phyloP scores from a whole-genome alignment of 805 yeast genomes.

The Starmerella apis region DNA sequence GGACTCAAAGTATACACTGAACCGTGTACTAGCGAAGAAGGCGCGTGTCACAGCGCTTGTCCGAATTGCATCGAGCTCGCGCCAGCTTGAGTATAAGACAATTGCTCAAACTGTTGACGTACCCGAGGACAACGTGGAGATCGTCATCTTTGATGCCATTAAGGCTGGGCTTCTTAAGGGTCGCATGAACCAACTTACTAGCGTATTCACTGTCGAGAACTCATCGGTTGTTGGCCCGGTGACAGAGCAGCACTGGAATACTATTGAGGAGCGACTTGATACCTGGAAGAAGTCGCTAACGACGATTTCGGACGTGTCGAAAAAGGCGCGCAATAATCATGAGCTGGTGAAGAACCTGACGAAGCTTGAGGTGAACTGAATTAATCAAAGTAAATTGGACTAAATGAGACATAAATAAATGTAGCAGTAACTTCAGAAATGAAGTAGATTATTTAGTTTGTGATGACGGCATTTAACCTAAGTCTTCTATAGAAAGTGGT shows the following conservation, averaged over 20 bases:
- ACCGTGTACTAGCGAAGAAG: slow-evolving; percentile 22
- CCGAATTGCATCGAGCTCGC: slow-evolving; percentile 22
- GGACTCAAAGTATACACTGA: slow-evolving; percentile 5
- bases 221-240: slow-evolving; percentile 33
- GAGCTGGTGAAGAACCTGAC: slow-evolving; percentile 18
- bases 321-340: slow-evolving; percentile 17
- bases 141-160: slow-evolving; percentile 36
- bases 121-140: slow-evolving; percentile 32
- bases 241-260: slow-evolving; percentile 33
- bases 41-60: slow-evolving; percentile 29
- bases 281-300: slow-evolving; percentile 32
- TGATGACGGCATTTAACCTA: too few relatives aligned
- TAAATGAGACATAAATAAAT: too few relatives aligned
- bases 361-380: slow-evolving; percentile 20
- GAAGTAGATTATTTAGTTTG: neutral
- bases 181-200: slow-evolving; percentile 35
- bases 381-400: too few relatives aligned
- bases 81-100: slow-evolving; percentile 29
- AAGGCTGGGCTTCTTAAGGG: slow-evolving; percentile 37
- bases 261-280: slow-evolving; percentile 29
- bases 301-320: slow-evolving; percentile 14
- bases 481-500: too few relatives aligned
- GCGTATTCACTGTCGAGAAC: slow-evolving; percentile 32
- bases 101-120: slow-evolving; percentile 31
- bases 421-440: neutral